Evolutionary conservation across 169 alveolate species (phyloP).

Genomic region (Plasmodium vivax): DNA sequence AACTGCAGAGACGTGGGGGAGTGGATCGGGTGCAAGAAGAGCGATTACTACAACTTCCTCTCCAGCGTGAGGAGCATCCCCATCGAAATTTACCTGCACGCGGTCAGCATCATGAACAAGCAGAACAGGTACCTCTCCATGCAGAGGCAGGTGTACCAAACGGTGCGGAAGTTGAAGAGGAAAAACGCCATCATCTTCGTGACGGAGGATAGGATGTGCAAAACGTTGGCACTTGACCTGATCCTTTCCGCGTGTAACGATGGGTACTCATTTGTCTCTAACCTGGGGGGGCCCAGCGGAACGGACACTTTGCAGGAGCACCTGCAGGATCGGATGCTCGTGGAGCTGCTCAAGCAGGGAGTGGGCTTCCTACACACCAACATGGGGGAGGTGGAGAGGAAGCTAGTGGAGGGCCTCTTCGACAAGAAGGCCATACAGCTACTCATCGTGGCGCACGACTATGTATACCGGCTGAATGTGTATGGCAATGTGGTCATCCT

Average conservation of each 20-base stretch:
- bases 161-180: constrained; percentile 71
- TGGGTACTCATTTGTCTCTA: constrained; percentile 45
- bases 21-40: constrained; percentile 90
- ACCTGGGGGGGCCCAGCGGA: neutral
- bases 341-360: constrained; percentile 19
- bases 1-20: constrained; percentile 89
- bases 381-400: constrained; percentile 85
- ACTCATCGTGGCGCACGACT: constrained; percentile 91
- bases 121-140: constrained; percentile 71
- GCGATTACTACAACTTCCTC: constrained; percentile 83
- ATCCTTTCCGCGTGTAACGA: constrained; percentile 87
- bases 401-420: constrained; percentile 85
- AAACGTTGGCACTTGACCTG: constrained; percentile 94
- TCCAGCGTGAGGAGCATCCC: constrained; percentile 90
- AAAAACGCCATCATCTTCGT: constrained; percentile 92
- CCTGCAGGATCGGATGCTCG: neutral
- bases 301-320: neutral
- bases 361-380: constrained; percentile 83
- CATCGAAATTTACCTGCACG: constrained; percentile 78
- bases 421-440: constrained; percentile 89
- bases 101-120: constrained; percentile 69
- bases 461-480: constrained; percentile 92
- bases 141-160: constrained; percentile 75
- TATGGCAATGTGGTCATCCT: constrained; percentile 87
- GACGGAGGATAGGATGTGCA: constrained; percentile 95